Evolutionary conservation across 495 filamentous ascomycete species (phyloP), one percentile per base, ranked within the genome.

Genomic region (Daldinia vernicosa): DNA sequence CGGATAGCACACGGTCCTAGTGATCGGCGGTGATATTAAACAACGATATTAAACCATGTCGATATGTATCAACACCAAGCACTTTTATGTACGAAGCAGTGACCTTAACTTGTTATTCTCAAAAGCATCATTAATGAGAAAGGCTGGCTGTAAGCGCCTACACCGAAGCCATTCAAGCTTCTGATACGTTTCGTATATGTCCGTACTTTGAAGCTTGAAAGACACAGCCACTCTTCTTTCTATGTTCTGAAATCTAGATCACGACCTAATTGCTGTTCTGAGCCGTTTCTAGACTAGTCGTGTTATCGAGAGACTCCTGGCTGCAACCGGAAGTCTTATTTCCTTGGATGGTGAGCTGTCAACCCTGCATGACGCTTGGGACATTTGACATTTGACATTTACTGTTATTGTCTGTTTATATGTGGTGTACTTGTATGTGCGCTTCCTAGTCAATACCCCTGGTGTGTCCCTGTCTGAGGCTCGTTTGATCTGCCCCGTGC

Each of bases 401-500:
- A 35, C n/a, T n/a, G n/a, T n/a, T n/a, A n/a, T n/a, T n/a, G n/a
- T n/a, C n/a, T n/a, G n/a, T n/a, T n/a, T n/a, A n/a, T n/a, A n/a
- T n/a, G n/a, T n/a, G n/a, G n/a, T n/a, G n/a, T n/a, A n/a, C n/a
- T n/a, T n/a, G n/a, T 15, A 51, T 51, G 45, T 54, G 22, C 26
- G 2, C 28, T 32, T 56, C 24, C 40, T 57, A 17, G 35, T 57
- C 37, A 40, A 30, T 47, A 22, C 50, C 68, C 57, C 47, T 15
- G 33, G 50, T 9, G 11, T 28, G 27, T 30, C 4, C 50, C 50
- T 53, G 50, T 76, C 63, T 69, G 74, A 69, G 69, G 69, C 54
- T 71, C 66, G 74, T 76, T 76, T 76, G 74, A 76, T 76, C 74
- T 74, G 12, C 72, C 45, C 27, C 57, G 35, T 66, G 52, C 14